These are phyloP conservation scores for Pleurotus salmoneostramineus DNA, from an alignment of 768 basidiomycete genomes.

Conservation along the genomic window DNA sequence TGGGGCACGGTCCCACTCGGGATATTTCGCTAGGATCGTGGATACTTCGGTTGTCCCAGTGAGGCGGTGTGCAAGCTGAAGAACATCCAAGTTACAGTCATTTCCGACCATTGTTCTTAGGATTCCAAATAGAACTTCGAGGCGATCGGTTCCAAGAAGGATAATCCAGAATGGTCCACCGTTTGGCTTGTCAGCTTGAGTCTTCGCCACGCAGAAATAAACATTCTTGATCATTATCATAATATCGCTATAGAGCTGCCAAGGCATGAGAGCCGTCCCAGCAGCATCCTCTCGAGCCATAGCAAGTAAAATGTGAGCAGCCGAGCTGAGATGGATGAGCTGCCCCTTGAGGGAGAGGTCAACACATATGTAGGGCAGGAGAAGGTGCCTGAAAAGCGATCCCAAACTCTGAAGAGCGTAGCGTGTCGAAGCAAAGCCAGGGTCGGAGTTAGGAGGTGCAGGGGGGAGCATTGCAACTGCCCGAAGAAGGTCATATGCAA, in stretches of 20 bases:
- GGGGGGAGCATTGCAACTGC: constrained; percentile 21
- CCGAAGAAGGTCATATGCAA: constrained; percentile 19
- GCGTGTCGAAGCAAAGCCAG: constrained; percentile 15
- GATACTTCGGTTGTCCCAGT: constrained; percentile 25
- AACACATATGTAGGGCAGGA: constrained; percentile 25
- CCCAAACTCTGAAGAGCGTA: constrained; percentile 19
- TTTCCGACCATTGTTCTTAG: constrained; percentile 30
- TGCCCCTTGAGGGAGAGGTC: constrained; percentile 26
- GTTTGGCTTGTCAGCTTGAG: constrained; percentile 26
- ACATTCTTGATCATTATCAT: constrained; percentile 34
- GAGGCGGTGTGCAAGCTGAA: constrained; percentile 20
- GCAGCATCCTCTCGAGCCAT: constrained; percentile 11
- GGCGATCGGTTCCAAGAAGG: constrained; percentile 32
- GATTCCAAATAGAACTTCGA: constrained; percentile 30
- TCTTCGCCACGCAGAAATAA: constrained; percentile 33
- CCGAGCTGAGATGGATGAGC: constrained; percentile 26
- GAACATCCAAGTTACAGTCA: constrained; percentile 22
- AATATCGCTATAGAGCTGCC: constrained; percentile 24
- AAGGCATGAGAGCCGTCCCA: constrained; percentile 18
- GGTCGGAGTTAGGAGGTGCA: constrained; percentile 4
- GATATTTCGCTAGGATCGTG: constrained; percentile 27
- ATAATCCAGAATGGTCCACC: constrained; percentile 28
- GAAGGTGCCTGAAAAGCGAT: constrained; percentile 16
- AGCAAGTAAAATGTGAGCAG: constrained; percentile 21
- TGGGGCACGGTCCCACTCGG: constrained; percentile 34